These are phyloP conservation scores for Sporothrix brunneoviolacea DNA, from an alignment of 2,329 filamentous ascomycete species.

Conservation along the genomic window DNA sequence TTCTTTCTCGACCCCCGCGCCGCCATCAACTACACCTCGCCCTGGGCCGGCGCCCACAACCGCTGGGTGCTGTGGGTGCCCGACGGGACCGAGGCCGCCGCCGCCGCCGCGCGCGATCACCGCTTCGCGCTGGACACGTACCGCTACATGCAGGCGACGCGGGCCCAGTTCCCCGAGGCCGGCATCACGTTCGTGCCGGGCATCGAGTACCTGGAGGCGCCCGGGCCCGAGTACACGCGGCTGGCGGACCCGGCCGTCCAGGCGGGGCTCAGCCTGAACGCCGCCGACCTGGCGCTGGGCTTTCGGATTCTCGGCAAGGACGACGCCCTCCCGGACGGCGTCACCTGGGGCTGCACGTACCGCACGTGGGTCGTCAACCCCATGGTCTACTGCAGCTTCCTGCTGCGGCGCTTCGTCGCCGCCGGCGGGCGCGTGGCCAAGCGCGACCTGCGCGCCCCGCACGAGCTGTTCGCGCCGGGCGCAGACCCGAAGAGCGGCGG, in stretches of 20 bases:
- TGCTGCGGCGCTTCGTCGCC: conserved; percentile 36
- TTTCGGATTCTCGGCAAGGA: conserved; percentile 30
- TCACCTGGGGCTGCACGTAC: conserved; percentile 44
- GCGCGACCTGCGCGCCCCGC: conserved; percentile 30
- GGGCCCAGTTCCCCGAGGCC: conserved; percentile 27
- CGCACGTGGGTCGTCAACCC: conserved; percentile 49
- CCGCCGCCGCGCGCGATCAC: conserved; percentile 34
- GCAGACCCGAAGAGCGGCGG: conserved; percentile 13
- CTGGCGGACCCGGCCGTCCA: conserved; percentile 25
- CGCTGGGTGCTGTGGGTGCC: conserved; percentile 39
- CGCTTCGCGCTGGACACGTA: conserved; percentile 36
- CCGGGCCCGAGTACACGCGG: conserved; percentile 31
- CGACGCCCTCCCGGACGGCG: conserved; percentile 32
- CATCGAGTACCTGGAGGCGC: conserved; percentile 46
- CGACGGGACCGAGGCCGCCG: conserved; percentile 21
- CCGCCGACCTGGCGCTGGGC: conserved; percentile 28
- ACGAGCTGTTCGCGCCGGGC: conserved; percentile 32
- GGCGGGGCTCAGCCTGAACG: conserved; percentile 23
- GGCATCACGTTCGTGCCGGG: conserved; percentile 44
- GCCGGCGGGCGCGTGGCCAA: conserved; percentile 30
- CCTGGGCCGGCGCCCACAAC: conserved; percentile 52
- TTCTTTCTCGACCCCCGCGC: conserved; percentile 28
- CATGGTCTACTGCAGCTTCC: conserved; percentile 45
- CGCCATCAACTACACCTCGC: conserved; percentile 48
- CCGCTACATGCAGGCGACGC: conserved; percentile 33